Percentiles rank a stretch among this genome's conserved stretches.
phyloP scores from a whole-genome alignment of 495 filamentous ascomycete species.

The Monascus purpureus region DNA sequence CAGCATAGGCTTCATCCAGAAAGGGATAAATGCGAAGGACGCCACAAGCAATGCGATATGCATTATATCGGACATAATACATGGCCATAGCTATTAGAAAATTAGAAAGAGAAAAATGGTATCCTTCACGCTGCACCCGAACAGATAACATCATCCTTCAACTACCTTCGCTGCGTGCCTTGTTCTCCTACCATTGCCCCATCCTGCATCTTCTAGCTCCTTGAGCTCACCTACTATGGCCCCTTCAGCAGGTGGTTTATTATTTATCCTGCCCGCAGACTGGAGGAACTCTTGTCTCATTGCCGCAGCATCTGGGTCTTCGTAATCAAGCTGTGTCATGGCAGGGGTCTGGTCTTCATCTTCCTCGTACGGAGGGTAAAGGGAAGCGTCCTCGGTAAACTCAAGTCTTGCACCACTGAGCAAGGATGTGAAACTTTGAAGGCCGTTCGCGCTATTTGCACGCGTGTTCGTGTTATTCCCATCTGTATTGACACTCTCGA shows the following conservation, averaged over 20 bases:
- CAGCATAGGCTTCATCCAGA: no score
- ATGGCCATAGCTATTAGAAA: no score
- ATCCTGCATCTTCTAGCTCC: slow-evolving; percentile 24
- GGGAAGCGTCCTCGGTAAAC: slow-evolving; percentile 12
- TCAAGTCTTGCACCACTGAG: slow-evolving; percentile 21
- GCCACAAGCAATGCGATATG: no score
- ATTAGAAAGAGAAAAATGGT: no score
- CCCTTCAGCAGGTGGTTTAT: slow-evolving; percentile 12
- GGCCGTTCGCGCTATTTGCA: slow-evolving; percentile 11
- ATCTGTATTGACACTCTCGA: slow-evolving; percentile 23
- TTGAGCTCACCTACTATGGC: slow-evolving; percentile 16
- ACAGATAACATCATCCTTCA: slow-evolving; percentile 9
- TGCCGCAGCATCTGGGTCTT: slow-evolving; percentile 35
- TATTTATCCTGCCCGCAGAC: slow-evolving; percentile 24
- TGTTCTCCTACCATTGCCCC: slow-evolving; percentile 24
- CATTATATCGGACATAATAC: no score
- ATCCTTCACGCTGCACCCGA: no score
- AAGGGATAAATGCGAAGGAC: no score
- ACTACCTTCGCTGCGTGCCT: slow-evolving; percentile 16
- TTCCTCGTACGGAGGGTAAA: slow-evolving; percentile 14
- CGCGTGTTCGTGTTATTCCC: slow-evolving; percentile 16
- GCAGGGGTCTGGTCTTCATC: slow-evolving; percentile 23
- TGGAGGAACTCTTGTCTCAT: slow-evolving; percentile 34
- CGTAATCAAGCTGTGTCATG: slow-evolving; percentile 42
- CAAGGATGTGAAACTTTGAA: slow-evolving; percentile 21